Conservation (phyloP, 495 filamentous ascomycete species). For the Darksidea phi region DNA sequence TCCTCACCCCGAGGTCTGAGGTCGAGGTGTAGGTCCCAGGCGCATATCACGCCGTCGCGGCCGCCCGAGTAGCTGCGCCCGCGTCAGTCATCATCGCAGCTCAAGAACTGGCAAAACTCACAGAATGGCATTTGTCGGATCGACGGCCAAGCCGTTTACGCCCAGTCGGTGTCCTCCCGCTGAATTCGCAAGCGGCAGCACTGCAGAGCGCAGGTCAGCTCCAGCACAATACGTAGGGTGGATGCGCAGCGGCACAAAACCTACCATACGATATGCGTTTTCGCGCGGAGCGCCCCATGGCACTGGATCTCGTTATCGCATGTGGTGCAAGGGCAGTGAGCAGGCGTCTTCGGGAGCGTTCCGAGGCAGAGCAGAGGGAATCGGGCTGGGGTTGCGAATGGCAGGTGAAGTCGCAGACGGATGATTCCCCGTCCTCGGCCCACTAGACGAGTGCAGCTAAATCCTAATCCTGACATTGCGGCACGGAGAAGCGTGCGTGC, state of each 20-base stretch:
- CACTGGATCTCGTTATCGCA: constrained; percentile 24
- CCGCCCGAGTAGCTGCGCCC: constrained; percentile 84
- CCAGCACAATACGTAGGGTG: neutral
- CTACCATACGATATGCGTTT: constrained; percentile 44
- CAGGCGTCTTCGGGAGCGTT: neutral
- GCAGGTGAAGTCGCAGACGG: no score
- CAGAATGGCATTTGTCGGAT: constrained; percentile 81
- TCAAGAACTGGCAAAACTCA: constrained; percentile 43
- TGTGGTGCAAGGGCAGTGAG: constrained; percentile 14
- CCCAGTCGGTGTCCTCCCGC: constrained; percentile 88
- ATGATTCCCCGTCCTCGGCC: no score
- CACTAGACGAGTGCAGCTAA: no score
- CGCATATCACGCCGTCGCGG: constrained; percentile 91
- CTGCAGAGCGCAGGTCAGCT: constrained; percentile 48
- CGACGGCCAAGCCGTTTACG: constrained; percentile 89
- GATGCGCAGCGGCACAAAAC: constrained; percentile 8
- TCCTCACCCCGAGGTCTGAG: constrained; percentile 41
- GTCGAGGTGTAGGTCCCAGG: constrained; percentile 80
- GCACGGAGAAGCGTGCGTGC: no score
- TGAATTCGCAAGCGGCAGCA: constrained; percentile 90
- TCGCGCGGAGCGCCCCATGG: constrained; percentile 42
- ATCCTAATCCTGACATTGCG: no score
- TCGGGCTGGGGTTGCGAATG: neutral
- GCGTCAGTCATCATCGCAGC: constrained; percentile 16
- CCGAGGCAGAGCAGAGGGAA: neutral